Percentiles rank a stretch among this genome's conserved stretches.
Evolutionary conservation across 164 flowering plant genomes (phyloP).

Genomic region (Piper longum): DNA sequence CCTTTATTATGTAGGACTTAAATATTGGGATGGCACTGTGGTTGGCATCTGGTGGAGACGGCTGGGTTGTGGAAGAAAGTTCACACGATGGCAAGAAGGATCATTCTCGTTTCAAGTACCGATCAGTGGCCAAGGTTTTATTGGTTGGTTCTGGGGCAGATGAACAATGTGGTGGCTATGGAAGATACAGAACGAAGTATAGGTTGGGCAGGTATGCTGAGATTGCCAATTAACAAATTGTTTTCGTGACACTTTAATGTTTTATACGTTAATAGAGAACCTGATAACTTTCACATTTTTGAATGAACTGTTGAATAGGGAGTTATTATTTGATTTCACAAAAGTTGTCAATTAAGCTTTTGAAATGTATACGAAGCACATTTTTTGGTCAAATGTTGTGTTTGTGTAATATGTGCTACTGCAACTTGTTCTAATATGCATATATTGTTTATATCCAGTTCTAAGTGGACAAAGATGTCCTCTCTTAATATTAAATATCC

Average conservation of each 20-base stretch:
- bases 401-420: too few relatives aligned
- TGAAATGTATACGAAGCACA: too few relatives aligned
- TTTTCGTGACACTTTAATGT: neutral
- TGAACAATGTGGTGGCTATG: constrained; percentile 99
- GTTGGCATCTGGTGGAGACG: constrained; percentile 91
- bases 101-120: constrained; percentile 34
- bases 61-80: constrained; percentile 42
- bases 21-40: constrained; percentile 92
- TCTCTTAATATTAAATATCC: too few relatives aligned
- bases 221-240: neutral
- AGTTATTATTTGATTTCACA: too few relatives aligned
- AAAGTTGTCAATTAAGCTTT: too few relatives aligned
- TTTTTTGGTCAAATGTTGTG: too few relatives aligned
- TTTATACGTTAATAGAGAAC: too few relatives aligned
- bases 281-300: too few relatives aligned
- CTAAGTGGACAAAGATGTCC: too few relatives aligned
- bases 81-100: constrained; percentile 8
- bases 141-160: constrained; percentile 98
- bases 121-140: constrained; percentile 61
- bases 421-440: too few relatives aligned
- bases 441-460: too few relatives aligned
- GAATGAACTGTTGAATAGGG: too few relatives aligned
- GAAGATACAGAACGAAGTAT: constrained; percentile 80
- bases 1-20: constrained; percentile 41
- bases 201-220: constrained; percentile 52